Evolutionary conservation across 1,284 basidiomycete genomes (phyloP), one percentile per base, ranked within the genome.

Genomic region (Xerocomus nothofagi): DNA sequence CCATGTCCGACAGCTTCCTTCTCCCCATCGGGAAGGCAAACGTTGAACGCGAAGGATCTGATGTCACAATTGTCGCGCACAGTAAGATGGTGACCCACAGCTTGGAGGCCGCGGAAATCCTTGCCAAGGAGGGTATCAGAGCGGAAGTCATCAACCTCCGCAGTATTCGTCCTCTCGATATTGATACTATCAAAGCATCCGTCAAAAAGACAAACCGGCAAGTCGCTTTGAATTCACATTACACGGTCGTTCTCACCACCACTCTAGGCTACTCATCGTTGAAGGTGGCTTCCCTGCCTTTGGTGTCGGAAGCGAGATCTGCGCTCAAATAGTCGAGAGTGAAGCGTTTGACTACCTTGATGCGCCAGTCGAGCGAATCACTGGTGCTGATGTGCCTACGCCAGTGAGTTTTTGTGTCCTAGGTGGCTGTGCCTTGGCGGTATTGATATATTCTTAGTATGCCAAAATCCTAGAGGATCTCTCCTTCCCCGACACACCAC

Each of bases 281-380:
- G 97, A 99, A 75, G 94, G 94, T 73, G 97, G 97, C 47, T 99
- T 98, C 92, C 97, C 97, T 40, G 88, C 84, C 42, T 99, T 98
- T 71, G 93, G 97, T 75, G 94, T 99, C 49, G 96, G 96, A 57
- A 94, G 92, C 62, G 97, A 99, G 75, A 97, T 99, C 65, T 93
- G 91, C 61, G 95, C 96, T 14, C 93, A 96, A 72, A 90, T 97
- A 62, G 80, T 95, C 56, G 96, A 99, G 80, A 93, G 91, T 63
- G 89, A 95, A 61, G 94, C 92, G 6, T 98, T 95, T 67, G 93
- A 97, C 74, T 96, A 92, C 76, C 86, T 98, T 42, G 97, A 99
- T 74, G 95, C 96, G 21, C 92, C 96, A 23, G 92, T 98, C 47
- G 97, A 99, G 80, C 88, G 97, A 59, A 80, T 99, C 58, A 98